Evolutionary conservation across 805 yeast genomes (phyloP), one percentile per base, ranked within the genome.

Genomic region (Yarrowia hollandica): DNA sequence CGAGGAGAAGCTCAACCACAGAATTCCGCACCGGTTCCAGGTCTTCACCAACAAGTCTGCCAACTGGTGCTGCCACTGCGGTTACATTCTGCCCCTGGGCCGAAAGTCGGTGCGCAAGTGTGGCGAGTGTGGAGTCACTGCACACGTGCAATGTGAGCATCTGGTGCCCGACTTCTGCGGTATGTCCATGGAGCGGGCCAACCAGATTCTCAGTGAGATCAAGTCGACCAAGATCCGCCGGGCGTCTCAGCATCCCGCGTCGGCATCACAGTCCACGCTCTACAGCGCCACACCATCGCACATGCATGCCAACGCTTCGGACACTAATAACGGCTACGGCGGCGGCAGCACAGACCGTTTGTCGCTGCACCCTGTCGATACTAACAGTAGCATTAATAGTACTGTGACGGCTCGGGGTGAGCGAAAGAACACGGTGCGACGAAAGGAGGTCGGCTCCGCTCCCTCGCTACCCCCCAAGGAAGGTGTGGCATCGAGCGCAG

Each of bases 61-160:
- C 2, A 91, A 92, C 69, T 94, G 99, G 99, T 94, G 99, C 75
- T 94, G 98, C 67, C 99, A 94, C 71, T 94, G 99, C 79, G 99
- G 99, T 62, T 90, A 90, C 69, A 84, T 94, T 56, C 78, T 94
- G 63, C 98, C 99, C 15, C 86, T 97, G 86, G 96, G 98, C 57
- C 83, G 86, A 68, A 90, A 90, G 72, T 90, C 88, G 66, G 95
- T 91, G 10, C 80, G 97, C 55, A 94, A 90, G 71, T 92, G 99
- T 78, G 76, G 86, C 4, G 79, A 76, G 64, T 94, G 99, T 82
- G 96, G 96, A 26, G 83, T 90, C 18, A 89, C 92, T 86, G 92
- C 96, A 67, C 99, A 94, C 69, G 81, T 94, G 3, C 83, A 84
- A 42, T 94, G 99, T 75, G 85, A 92, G 11, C 97, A 90, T 68